Base-by-base conservation (phyloP, 1,284 basidiomycete genomes). In the Sporisorium iseilematis-ciliati region DNA sequence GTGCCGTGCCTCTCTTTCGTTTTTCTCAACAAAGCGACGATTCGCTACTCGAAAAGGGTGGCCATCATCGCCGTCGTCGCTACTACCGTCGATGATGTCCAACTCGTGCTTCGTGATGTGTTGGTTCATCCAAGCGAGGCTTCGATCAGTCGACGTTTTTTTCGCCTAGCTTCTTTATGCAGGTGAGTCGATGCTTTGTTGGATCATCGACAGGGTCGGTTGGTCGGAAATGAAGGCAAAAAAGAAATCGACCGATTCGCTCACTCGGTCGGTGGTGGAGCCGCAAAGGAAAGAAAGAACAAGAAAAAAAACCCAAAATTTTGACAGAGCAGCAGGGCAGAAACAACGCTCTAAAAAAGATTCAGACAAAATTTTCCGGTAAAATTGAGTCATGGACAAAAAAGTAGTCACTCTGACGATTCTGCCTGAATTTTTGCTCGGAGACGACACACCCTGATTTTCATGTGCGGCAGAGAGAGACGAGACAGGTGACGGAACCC, bases 371-470 rank as follows among this genome's bases (percentile, higher is more conserved):
- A 29, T 29, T 45, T 50, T 33, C 31, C 26, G 50, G 21, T n/a
- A 41, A 33, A 23, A 21, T 35, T 35, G 31, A 25, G 2, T 18
- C 1, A n/a, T n/a, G n/a, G n/a, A n/a, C n/a, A 14, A 50, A 35
- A 50, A 31, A 16, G 55, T n/a, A 46, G 55, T 57, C 55, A 57
- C 55, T 57, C 55, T 57, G 55, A 14, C 33, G 10, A 14, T 57
- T 49, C 18, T 41, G 55, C 55, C 55, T 35, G 14, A 38, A 21
- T 52, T 35, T 40, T 21, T 7, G n/a, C n/a, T n/a, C 21, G 5
- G 7, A 11, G 21, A 25, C 50, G 50, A 52, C 50, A 52, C 50
- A 52, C 21, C 50, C 50, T 52, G 31, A 25, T 38, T 40, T 48
- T 29, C 10, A 14, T 14, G 12, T 29, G 46, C 29, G 25, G 16